Evolutionary conservation across 1,284 basidiomycete genomes (phyloP), one percentile per base, ranked within the genome.

Genomic region (Jaminaea rosea): DNA sequence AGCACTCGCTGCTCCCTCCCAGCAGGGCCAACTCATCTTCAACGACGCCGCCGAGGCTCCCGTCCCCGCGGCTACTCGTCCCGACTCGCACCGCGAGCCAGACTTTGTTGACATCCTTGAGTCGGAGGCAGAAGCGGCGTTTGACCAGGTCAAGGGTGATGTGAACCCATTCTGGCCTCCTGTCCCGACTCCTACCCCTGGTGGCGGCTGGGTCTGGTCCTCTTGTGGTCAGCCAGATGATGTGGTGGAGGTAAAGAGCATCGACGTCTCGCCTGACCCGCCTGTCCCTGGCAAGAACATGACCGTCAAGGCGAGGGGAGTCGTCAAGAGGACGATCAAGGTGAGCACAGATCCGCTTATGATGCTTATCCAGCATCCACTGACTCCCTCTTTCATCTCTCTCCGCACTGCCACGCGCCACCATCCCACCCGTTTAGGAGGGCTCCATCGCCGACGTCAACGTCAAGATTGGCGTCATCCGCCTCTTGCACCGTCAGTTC

Each of bases 391-490:
- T 26, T 36, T 47, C 46, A 15, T 19, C 46, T 47, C 17, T 47
- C 46, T 47, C 27, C 10, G 10, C 11, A 13, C 34, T 32, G 10
- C 17, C 10, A 44, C 41, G 10, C 17, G n/a, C 21, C 32, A n/a
- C 34, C 27, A 23, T 21, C 28, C 42, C 31, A 42, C 24, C 59
- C 34, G 13, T 1, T 21, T 52, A 55, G 62, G 60, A 68, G 21
- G 71, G 71, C 5, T 62, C 62, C 4, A 66, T 59, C 27, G 61
- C 66, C 1, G 66, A 71, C 42, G 65, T 72, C 11, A 56, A 62
- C 2, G 69, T 72, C 51, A 69, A 69, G 53, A 62, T 73, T 13
- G 71, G 71, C 11, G 53, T 67, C 26, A 67, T 72, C 50, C 46
- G 56, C 15, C 52, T 73, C 2, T 55, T 72, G 13, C 53, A 63